Evolutionary conservation across 306 rosid genomes (phyloP).

Genomic region (Elaeagnus macrophylla): DNA sequence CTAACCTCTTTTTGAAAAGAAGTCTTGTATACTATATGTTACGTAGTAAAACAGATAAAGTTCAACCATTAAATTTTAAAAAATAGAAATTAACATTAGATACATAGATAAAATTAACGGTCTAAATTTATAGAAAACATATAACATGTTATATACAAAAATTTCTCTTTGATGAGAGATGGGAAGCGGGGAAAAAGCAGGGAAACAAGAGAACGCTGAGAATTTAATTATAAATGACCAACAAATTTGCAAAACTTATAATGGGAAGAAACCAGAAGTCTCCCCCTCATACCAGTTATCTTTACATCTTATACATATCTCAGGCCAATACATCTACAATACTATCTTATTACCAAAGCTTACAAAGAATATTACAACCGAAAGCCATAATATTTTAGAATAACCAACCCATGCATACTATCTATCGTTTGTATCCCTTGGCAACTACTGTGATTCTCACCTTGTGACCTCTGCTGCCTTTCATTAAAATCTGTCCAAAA

Average conservation of each 20-base stretch:
- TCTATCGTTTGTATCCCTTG: constrained; percentile 64
- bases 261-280: constrained; percentile 51
- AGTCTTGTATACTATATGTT: no score
- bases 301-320: constrained; percentile 58
- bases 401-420: constrained; percentile 20
- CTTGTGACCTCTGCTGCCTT: constrained; percentile 94
- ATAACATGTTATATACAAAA: background rate
- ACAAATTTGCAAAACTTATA: constrained; percentile 53
- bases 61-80: no score
- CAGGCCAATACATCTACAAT: constrained; percentile 43
- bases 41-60: no score
- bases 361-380: constrained; percentile 95
- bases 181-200: background rate
- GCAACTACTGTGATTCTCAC: constrained; percentile 91
- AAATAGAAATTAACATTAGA: no score
- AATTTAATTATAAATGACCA: constrained; percentile 12
- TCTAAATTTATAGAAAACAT: no score
- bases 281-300: constrained; percentile 44
- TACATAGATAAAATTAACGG: no score
- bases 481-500: constrained; percentile 80
- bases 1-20: no score
- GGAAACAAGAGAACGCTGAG: background rate
- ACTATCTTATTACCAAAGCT: constrained; percentile 73
- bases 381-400: constrained; percentile 16
- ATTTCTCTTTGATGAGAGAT: background rate